Evolutionary conservation across 73 alveolate genomes (phyloP).

Genomic region (Symbiodinium natans): DNA sequence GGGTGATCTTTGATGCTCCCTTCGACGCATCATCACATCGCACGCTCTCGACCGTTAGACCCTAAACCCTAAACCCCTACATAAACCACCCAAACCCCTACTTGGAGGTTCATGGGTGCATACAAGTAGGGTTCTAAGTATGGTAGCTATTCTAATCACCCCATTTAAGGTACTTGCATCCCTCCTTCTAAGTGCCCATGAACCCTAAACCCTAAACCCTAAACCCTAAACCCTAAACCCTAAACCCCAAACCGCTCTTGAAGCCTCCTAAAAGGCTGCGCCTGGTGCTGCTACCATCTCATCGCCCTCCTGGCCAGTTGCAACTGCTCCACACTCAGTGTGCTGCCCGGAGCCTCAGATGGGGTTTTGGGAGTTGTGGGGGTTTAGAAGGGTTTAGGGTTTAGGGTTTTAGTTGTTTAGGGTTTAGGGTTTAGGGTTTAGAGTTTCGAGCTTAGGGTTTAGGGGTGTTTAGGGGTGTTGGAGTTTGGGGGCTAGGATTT

Average conservation of each 20-base stretch:
- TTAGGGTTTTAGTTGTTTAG: not conserved
- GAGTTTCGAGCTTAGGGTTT: not conserved
- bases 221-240: not conserved
- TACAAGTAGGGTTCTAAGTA: no score
- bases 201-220: no score
- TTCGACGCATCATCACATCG: no score
- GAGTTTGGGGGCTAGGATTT: no score
- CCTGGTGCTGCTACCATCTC: slow-evolving; percentile 31
- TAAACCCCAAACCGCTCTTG: not conserved
- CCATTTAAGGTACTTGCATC: no score
- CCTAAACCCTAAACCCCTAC: not conserved
- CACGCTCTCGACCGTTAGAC: not conserved
- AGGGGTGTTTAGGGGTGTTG: not conserved
- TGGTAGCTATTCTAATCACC: no score
- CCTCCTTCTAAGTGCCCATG: no score
- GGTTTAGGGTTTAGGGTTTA: not conserved
- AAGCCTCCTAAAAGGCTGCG: slow-evolving; percentile 24
- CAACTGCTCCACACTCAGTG: slow-evolving; percentile 77
- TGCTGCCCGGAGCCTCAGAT: slow-evolving; percentile 32
- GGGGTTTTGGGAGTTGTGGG: no score
- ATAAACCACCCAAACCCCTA: not conserved
- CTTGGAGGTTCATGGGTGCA: no score
- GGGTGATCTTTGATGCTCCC: no score
- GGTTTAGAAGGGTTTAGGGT: no score
- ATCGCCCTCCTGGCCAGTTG: slow-evolving; percentile 36